Conservation (phyloP, 2,329 filamentous ascomycete genomes). For the Aspergillus brasiliensis region DNA sequence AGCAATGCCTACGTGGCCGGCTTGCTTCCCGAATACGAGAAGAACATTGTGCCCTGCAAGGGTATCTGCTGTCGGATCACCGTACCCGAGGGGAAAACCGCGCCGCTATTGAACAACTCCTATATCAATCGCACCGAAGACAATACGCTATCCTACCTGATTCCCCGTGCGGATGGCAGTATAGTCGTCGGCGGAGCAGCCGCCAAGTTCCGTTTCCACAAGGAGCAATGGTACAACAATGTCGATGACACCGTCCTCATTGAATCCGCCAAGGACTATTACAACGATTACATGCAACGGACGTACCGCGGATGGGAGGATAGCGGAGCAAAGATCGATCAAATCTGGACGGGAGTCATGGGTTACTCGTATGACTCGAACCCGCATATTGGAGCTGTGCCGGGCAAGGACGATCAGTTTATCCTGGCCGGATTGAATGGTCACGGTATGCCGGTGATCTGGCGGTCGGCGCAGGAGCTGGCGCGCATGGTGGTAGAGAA, state of each 20-base stretch:
- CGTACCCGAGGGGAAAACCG: conserved; percentile 20
- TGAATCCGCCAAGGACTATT: conserved; percentile 42
- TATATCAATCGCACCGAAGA: conserved; percentile 59
- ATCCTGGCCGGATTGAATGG: conserved; percentile 65
- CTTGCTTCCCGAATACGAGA: conserved; percentile 68
- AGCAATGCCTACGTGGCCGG: conserved; percentile 83
- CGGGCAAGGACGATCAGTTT: conserved; percentile 53
- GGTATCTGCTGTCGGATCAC: conserved; percentile 51
- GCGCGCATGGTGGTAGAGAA: conserved; percentile 53
- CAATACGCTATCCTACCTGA: conserved; percentile 55
- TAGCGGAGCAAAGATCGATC: conserved; percentile 27
- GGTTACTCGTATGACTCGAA: conserved; percentile 54
- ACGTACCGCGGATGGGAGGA: conserved; percentile 40
- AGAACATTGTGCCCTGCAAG: conserved; percentile 73
- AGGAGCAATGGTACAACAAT: conserved; percentile 48
- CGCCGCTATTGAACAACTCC: conserved; percentile 45
- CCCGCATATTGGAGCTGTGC: conserved; percentile 56
- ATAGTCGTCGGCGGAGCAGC: conserved; percentile 66
- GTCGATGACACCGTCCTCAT: conserved; percentile 53
- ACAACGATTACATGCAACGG: conserved; percentile 39
- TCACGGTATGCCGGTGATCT: conserved; percentile 66
- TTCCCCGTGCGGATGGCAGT: conserved; percentile 55
- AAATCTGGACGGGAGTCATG: conserved; percentile 50
- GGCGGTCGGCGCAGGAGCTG: conserved; percentile 61
- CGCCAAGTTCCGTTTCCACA: conserved; percentile 39